These are phyloP conservation scores for Rhododendron griersonianum DNA, from an alignment of 148 eudicot genomes.

Conservation along the genomic window DNA sequence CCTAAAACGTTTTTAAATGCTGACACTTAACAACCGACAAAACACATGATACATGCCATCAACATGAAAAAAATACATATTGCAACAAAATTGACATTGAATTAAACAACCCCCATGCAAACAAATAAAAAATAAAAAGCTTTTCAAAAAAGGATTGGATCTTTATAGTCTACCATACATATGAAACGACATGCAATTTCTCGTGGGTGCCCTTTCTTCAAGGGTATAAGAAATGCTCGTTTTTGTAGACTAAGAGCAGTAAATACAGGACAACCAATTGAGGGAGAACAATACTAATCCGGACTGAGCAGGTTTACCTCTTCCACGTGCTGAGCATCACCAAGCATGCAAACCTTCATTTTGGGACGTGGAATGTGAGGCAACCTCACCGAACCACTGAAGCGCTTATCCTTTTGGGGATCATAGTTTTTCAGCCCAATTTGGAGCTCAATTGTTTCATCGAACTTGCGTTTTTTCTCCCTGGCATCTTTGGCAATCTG, in stretches of 20 bases:
- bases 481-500: conserved; percentile 28
- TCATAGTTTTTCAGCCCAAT: conserved; percentile 83
- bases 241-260: not conserved
- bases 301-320: conserved; percentile 35
- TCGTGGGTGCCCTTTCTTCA: not conserved
- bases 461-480: conserved; percentile 60
- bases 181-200: not conserved
- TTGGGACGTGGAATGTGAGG: conserved; percentile 83
- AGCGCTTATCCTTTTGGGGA: conserved; percentile 90
- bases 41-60: not conserved
- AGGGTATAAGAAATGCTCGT: not conserved
- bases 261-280: not conserved
- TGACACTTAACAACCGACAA: not conserved
- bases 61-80: not conserved
- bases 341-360: conserved; percentile 89
- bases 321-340: conserved; percentile 85
- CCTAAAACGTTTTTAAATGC: not conserved
- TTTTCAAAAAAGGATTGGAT: not conserved
- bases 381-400: conserved; percentile 81
- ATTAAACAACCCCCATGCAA: not conserved
- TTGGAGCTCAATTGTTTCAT: conserved; percentile 75
- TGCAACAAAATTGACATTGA: not conserved
- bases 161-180: not conserved
- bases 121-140: not conserved
- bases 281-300: not conserved